phyloP scores from a whole-genome alignment of 2,329 filamentous ascomycete genomes.

The Mycogone perniciosa region DNA sequence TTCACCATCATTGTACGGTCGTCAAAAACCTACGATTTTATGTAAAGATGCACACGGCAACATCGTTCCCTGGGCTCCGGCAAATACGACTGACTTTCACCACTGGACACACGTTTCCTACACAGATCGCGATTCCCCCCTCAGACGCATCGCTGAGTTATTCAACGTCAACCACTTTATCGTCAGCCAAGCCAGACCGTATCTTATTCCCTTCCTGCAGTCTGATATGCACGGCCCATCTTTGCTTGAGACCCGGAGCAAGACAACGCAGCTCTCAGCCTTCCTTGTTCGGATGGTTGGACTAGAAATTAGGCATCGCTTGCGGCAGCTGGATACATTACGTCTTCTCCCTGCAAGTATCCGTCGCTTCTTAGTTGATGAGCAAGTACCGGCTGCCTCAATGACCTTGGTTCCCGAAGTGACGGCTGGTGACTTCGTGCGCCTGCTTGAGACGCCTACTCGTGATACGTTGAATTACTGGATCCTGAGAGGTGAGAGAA shows the following conservation, averaged over 20 bases:
- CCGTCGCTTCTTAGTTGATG: constrained; percentile 73
- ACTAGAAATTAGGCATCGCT: constrained; percentile 71
- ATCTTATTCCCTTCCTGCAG: constrained; percentile 77
- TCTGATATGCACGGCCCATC: constrained; percentile 73
- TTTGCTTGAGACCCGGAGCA: constrained; percentile 51
- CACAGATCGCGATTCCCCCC: constrained; percentile 56
- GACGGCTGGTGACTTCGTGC: constrained; percentile 63
- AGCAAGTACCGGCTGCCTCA: constrained; percentile 69
- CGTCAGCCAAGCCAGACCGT: constrained; percentile 84
- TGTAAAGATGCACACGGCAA: constrained; percentile 71
- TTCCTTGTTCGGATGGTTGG: constrained; percentile 63
- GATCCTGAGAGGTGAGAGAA: constrained; percentile 77
- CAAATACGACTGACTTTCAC: constrained; percentile 55
- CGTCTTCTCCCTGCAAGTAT: constrained; percentile 64
- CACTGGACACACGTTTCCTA: constrained; percentile 62
- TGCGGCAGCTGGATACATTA: constrained; percentile 74
- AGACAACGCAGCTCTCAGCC: constrained; percentile 50
- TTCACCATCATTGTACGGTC: constrained; percentile 58
- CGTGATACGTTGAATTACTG: constrained; percentile 71
- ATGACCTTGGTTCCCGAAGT: constrained; percentile 80
- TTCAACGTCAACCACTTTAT: constrained; percentile 97
- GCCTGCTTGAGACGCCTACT: constrained; percentile 77
- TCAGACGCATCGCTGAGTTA: constrained; percentile 69
- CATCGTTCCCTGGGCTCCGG: constrained; percentile 67
- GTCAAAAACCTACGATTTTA: constrained; percentile 58